Conservation (phyloP, 495 filamentous ascomycete genomes). For the Tirmania nivea region DNA sequence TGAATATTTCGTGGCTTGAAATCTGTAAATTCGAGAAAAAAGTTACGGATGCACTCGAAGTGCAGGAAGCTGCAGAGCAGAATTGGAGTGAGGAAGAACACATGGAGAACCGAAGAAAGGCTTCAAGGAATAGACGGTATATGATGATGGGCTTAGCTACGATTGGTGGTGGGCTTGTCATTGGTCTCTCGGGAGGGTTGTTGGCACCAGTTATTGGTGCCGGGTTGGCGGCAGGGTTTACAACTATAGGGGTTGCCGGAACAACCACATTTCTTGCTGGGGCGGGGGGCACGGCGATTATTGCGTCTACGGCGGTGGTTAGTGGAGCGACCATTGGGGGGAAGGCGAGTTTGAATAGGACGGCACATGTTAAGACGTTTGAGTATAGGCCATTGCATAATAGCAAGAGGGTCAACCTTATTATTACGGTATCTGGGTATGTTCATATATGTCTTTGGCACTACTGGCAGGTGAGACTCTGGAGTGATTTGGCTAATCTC, state of each 20-base stretch:
- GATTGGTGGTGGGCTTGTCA: conserved; percentile 85
- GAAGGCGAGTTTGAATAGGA: conserved; percentile 64
- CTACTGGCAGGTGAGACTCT: no score
- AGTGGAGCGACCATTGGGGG: conserved; percentile 70
- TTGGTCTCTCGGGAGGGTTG: conserved; percentile 80
- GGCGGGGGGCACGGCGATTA: conserved; percentile 76
- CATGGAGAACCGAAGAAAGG: conserved; percentile 68
- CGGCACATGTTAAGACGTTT: conserved; percentile 80
- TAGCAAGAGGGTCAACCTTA: conserved; percentile 90
- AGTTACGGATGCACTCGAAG: conserved; percentile 88
- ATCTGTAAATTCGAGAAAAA: conserved; percentile 95
- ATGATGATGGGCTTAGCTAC: conserved; percentile 95
- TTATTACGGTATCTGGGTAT: conserved; percentile 70
- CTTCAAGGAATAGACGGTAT: conserved; percentile 55
- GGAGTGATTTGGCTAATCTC: no score
- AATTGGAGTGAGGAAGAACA: conserved; percentile 95
- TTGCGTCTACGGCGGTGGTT: conserved; percentile 72
- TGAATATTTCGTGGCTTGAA: conserved; percentile 74
- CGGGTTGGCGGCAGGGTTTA: conserved; percentile 84
- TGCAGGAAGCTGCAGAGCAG: conserved; percentile 84
- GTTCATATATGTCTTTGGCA: conserved; percentile 3
- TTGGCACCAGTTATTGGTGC: conserved; percentile 87
- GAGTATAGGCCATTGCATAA: conserved; percentile 94
- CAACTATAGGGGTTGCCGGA: conserved; percentile 78
- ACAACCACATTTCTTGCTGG: conserved; percentile 80